A percentile compares a stretch with the other conserved stretches of the same genome.
These are phyloP conservation scores for Neurospora sp. DNA, from an alignment of 2,329 filamentous ascomycete species.

Conservation along the genomic window DNA sequence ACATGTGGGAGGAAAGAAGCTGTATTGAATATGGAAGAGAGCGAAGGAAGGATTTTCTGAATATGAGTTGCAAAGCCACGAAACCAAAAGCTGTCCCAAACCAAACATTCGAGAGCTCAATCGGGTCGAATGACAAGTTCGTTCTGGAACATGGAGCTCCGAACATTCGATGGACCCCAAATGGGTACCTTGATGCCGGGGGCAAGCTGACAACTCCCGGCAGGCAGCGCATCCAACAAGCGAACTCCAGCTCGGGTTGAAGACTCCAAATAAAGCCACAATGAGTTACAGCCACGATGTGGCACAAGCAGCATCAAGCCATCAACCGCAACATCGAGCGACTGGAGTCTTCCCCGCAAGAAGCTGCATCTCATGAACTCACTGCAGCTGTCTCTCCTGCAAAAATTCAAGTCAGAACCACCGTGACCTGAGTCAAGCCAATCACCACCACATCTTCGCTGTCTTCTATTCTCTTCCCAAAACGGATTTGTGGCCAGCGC, in stretches of 20 bases:
- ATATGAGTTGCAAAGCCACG: background rate
- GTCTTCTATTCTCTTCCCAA: background rate
- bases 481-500: background rate
- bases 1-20: background rate
- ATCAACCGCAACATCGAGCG: background rate
- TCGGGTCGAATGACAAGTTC: background rate
- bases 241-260: no score
- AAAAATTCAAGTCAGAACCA: background rate
- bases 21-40: background rate
- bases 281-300: background rate
- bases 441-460: background rate
- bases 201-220: background rate
- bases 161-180: background rate
- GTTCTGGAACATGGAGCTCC: background rate
- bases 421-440: background rate
- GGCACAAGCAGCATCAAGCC: background rate
- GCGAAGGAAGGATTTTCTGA: background rate
- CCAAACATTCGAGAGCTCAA: background rate
- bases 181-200: background rate
- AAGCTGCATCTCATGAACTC: background rate
- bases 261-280: background rate
- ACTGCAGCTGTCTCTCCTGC: background rate
- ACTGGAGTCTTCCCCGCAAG: background rate
- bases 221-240: background rate
- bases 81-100: background rate